These are phyloP conservation scores for Pseudopyricularia cyperi DNA, from an alignment of 2,329 filamentous ascomycete genomes.

Conservation along the genomic window DNA sequence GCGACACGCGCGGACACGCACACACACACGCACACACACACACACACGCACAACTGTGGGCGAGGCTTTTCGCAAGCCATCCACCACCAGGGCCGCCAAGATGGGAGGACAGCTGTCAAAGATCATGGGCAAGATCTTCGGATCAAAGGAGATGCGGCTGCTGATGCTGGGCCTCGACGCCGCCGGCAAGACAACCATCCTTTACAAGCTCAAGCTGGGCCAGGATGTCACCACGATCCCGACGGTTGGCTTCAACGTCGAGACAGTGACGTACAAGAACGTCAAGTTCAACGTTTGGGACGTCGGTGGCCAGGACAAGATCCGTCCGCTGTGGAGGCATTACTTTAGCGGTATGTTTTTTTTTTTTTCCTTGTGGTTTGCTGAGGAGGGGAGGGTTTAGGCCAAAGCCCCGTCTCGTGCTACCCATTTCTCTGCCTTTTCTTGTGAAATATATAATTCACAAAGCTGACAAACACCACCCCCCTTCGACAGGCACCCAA, in stretches of 20 bases:
- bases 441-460: too few relatives aligned
- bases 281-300: constrained; percentile 99
- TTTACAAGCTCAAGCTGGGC: constrained; percentile 98
- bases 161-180: constrained; percentile 97
- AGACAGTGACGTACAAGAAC: constrained; percentile 98
- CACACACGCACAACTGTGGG: too few relatives aligned
- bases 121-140: constrained; percentile 97
- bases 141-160: constrained; percentile 97
- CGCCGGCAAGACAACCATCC: constrained; percentile 96
- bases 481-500: constrained; percentile 58
- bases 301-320: constrained; percentile 98
- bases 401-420: not conserved
- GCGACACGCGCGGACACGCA: not conserved
- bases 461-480: too few relatives aligned
- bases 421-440: not conserved
- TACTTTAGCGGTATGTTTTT: constrained; percentile 65
- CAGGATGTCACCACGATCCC: constrained; percentile 98
- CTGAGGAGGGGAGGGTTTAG: not conserved
- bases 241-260: constrained; percentile 98
- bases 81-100: constrained; percentile 26
- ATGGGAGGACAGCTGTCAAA: constrained; percentile 95
- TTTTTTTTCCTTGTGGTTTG: not conserved
- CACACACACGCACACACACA: not conserved
- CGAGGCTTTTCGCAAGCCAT: not conserved
- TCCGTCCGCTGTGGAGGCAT: constrained; percentile 91